Conservation (phyloP, 306 rosid genomes). For the Dryas octopetala region DNA sequence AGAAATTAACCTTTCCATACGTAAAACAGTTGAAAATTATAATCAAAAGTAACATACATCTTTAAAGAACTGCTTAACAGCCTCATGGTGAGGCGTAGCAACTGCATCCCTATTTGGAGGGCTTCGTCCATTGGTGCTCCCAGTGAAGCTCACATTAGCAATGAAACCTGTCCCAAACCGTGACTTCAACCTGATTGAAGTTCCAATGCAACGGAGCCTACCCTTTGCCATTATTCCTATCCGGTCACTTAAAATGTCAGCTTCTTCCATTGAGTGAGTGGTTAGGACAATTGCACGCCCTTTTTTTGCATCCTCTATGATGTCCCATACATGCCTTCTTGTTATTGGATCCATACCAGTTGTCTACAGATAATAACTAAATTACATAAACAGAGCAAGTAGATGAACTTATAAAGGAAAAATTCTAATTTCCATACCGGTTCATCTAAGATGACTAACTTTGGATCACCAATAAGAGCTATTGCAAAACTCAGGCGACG, state of each 20-base stretch:
- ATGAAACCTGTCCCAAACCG: constrained; percentile 86
- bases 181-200: constrained; percentile 80
- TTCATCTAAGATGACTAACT: constrained; percentile 86
- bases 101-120: constrained; percentile 39
- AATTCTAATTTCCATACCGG: constrained; percentile 57
- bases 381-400: constrained; percentile 18
- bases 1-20: constrained; percentile 26
- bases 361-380: constrained; percentile 50
- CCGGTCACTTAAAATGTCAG: constrained; percentile 86
- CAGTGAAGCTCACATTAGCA: constrained; percentile 63
- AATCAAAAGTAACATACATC: constrained; percentile 49
- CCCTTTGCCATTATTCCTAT: constrained; percentile 99
- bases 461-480: constrained; percentile 93
- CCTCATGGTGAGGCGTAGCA: constrained; percentile 44
- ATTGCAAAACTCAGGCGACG: constrained; percentile 94
- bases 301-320: constrained; percentile 74
- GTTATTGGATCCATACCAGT: constrained; percentile 98
- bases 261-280: constrained; percentile 99
- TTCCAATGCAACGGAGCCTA: constrained; percentile 87
- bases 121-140: constrained; percentile 39
- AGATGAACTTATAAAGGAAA: constrained; percentile 17
- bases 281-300: constrained; percentile 89
- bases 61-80: constrained; percentile 76
- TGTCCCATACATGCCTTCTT: constrained; percentile 97
- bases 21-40: constrained; percentile 3